Evolutionary conservation across 1,284 basidiomycete genomes (phyloP).

Genomic region (Taiwanofungus camphoratus): DNA sequence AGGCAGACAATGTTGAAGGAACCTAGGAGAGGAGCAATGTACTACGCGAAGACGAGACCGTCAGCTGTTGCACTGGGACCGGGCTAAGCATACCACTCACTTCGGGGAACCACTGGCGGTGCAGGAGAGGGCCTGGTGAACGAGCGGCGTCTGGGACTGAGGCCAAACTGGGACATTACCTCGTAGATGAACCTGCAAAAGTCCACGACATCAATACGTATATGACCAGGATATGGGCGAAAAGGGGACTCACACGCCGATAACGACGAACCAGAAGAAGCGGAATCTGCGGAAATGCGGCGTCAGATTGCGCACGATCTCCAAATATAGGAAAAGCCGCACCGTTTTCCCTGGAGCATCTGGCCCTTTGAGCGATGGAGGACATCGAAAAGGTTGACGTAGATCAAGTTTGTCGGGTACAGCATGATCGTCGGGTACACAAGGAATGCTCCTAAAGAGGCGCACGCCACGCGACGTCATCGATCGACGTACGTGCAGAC

Average conservation of each 20-base stretch:
- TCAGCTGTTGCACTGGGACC: too few species aligned
- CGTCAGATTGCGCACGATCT: neutral
- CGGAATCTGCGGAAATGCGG: neutral
- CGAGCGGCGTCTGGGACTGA: neutral
- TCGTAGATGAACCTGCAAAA: constrained; percentile 6
- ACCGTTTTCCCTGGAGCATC: constrained; percentile 43
- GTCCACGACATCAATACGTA: neutral
- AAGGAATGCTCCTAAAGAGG: constrained; percentile 27
- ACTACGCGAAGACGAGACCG: too few species aligned
- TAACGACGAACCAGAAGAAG: constrained; percentile 52
- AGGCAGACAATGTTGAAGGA: constrained; percentile 12
- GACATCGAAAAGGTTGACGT: constrained; percentile 49
- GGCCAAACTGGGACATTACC: neutral
- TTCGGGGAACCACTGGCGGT: constrained; percentile 8
- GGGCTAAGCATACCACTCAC: too few species aligned
- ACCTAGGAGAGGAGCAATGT: constrained; percentile 9
- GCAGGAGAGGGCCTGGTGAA: neutral
- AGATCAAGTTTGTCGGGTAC: constrained; percentile 31
- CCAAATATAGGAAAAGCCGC: constrained; percentile 23
- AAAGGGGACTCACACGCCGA: constrained; percentile 34
- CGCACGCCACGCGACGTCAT: too few species aligned
- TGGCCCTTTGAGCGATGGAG: constrained; percentile 45
- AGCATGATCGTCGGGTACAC: constrained; percentile 31
- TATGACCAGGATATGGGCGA: too few species aligned
- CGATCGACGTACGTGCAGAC: neutral